These are phyloP conservation scores for Aplosporella prunicola DNA, from an alignment of 2,329 filamentous ascomycete species.

Conservation along the genomic window DNA sequence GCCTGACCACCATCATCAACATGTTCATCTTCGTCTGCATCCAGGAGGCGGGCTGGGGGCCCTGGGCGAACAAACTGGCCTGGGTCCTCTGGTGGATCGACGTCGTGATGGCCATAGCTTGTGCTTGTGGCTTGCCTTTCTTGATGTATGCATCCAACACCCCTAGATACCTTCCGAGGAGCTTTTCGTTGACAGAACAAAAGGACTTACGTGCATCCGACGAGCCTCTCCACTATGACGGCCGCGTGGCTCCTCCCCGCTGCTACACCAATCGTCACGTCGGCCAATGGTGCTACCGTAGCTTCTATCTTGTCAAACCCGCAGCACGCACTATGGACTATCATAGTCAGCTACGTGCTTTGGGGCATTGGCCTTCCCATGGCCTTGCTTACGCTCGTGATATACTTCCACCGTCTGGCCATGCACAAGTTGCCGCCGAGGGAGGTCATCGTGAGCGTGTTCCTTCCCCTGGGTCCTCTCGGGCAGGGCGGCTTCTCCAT, in stretches of 20 bases:
- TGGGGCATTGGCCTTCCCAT: slow-evolving; percentile 57
- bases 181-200: too few species aligned
- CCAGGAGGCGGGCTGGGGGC: slow-evolving; percentile 15
- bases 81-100: slow-evolving; percentile 45
- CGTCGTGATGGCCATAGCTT: slow-evolving; percentile 33
- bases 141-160: slow-evolving; percentile 42
- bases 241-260: slow-evolving; percentile 58
- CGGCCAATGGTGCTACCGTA: slow-evolving; percentile 55
- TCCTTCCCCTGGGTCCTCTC: slow-evolving; percentile 57
- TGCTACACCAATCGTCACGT: slow-evolving; percentile 55
- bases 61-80: slow-evolving; percentile 44
- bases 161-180: too few species aligned
- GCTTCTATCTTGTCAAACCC: slow-evolving; percentile 49
- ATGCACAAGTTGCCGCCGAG: slow-evolving; percentile 56
- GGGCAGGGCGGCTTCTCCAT: slow-evolving; percentile 58
- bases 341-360: slow-evolving; percentile 57
- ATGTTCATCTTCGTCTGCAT: slow-evolving; percentile 54
- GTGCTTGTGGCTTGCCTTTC: slow-evolving; percentile 47
- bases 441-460: slow-evolving; percentile 59
- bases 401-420: slow-evolving; percentile 61
- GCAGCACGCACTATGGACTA: slow-evolving; percentile 49
- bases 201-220: slow-evolving; percentile 2
- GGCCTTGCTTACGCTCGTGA: slow-evolving; percentile 52
- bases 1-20: slow-evolving; percentile 57
- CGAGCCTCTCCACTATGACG: slow-evolving; percentile 48